Conservation (phyloP, 352 stramenopile species). For the Phytophthora quininea region DNA sequence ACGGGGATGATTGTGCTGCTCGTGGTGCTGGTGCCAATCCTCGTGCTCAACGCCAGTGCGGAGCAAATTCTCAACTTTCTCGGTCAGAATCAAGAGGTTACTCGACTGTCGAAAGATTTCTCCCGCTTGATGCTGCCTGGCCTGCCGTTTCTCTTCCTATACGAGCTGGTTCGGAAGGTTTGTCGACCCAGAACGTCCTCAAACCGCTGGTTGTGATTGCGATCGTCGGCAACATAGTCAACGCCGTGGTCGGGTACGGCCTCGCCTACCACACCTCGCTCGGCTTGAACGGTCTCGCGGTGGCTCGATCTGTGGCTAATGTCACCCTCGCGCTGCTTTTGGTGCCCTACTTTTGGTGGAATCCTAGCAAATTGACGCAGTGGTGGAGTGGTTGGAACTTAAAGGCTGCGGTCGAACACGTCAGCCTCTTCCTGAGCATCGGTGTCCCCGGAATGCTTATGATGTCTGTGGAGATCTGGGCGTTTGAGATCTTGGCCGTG, state of each 20-base stretch:
- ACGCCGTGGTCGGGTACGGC: conserved; percentile 55
- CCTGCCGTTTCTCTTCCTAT: conserved; percentile 72
- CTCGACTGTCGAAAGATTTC: conserved; percentile 56
- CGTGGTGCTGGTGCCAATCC: conserved; percentile 44
- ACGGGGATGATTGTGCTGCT: conserved; percentile 60
- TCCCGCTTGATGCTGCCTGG: conserved; percentile 61
- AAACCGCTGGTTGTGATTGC: conserved; percentile 69
- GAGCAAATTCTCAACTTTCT: conserved; percentile 46
- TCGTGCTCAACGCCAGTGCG: conserved; percentile 58
- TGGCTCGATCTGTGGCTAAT: conserved; percentile 55
- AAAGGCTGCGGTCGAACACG: conserved; percentile 24
- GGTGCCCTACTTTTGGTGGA: conserved; percentile 52
- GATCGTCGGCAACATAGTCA: conserved; percentile 64
- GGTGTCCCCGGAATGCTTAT: conserved; percentile 59
- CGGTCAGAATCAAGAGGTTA: conserved; percentile 48
- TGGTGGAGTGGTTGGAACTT: conserved; percentile 53
- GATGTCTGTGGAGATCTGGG: conserved; percentile 65
- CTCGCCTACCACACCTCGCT: conserved; percentile 71
- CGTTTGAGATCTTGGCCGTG: conserved; percentile 61
- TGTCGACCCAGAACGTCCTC: conserved; percentile 75
- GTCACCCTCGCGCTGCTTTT: conserved; percentile 48
- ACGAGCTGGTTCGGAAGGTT: conserved; percentile 80
- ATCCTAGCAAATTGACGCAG: conserved; percentile 26
- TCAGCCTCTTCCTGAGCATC: conserved; percentile 43
- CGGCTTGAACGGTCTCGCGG: conserved; percentile 73